Base-by-base conservation (phyloP, 2,329 filamentous ascomycete genomes). In the Phialemoniopsis sp. region DNA sequence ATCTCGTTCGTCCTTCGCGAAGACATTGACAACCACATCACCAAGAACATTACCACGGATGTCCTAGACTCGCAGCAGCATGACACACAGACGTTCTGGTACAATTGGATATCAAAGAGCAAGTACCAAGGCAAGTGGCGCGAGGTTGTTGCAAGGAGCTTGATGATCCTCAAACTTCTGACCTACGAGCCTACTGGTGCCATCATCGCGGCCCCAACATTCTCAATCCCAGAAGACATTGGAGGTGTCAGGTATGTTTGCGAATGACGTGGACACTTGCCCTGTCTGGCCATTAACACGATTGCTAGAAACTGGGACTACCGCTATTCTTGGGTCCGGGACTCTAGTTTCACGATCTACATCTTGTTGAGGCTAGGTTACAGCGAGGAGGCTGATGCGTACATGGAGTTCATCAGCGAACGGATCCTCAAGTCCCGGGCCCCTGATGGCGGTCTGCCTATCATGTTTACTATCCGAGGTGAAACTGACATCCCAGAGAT, bases 391-490 rank as follows among this genome's bases (percentile, higher is more conserved):
- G 85, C 85, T 4, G 82, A 89, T 55, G 80, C 83, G 2, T 90
- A 88, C 58, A 88, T 89, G 73, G 72, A 75, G 39, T 90, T 89
- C 55, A 88, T 90, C 47, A 86, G 78, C 60, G 77, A 86, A 47
- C 76, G 84, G 9, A 79, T 89, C 44, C 67, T 76, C 26, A 71
- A 78, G 43, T 80, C 80, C 2, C 71, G 78, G n/a, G 66, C 66
- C 8, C 56, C 72, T 1, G 75, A 82, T 36, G 77, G 79, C 21
- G 79, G 76, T 1, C 62, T 90, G 29, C 86, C 86, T 12, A 87
- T 90, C 54, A 89, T 90, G 85, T 89, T 89, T 55, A 87, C 82
- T 31, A 89, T 90, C 47, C 73, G 78, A 17, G 86, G 86, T 34
- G 80, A 80, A 33, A 88, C 83, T 2, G 80, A 88, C 30, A 85